phyloP scores from a whole-genome alignment of 768 basidiomycete genomes.

The Hygrocybe coccinea region DNA sequence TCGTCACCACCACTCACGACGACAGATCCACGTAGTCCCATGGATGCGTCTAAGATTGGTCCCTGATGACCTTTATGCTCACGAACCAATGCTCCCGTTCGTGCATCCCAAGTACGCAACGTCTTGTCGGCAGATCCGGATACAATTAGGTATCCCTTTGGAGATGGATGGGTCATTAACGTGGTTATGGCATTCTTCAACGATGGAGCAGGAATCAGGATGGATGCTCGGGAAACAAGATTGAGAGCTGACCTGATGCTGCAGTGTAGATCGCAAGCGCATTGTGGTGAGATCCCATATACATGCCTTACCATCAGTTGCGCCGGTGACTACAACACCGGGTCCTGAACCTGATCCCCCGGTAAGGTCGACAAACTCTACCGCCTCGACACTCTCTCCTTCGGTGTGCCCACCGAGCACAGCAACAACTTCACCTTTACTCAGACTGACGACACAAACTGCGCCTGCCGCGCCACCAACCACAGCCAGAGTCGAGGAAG shows the following conservation, averaged over 20 bases:
- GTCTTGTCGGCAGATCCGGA: conserved; percentile 85
- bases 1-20: conserved; percentile 91
- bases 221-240: background rate
- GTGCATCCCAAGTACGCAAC: conserved; percentile 88
- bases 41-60: conserved; percentile 67
- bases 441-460: conserved; percentile 82
- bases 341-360: conserved; percentile 47
- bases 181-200: conserved; percentile 84
- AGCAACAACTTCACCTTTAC: conserved; percentile 76
- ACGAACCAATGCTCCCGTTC: conserved; percentile 71
- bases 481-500: conserved; percentile 83
- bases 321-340: conserved; percentile 76
- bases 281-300: conserved; percentile 93
- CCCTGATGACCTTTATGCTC: conserved; percentile 82
- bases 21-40: conserved; percentile 65
- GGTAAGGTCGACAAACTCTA: conserved; percentile 76
- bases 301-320: conserved; percentile 89
- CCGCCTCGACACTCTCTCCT: conserved; percentile 83
- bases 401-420: conserved; percentile 79
- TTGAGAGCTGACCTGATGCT: conserved; percentile 62
- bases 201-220: conserved; percentile 2
- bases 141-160: conserved; percentile 72
- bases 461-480: conserved; percentile 83
- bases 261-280: conserved; percentile 72
- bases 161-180: conserved; percentile 66